A percentile compares a stretch with the other conserved stretches of the same genome.
phyloP scores from a whole-genome alignment of 2,329 filamentous ascomycete genomes.

The Cladophialophora carrionii region DNA sequence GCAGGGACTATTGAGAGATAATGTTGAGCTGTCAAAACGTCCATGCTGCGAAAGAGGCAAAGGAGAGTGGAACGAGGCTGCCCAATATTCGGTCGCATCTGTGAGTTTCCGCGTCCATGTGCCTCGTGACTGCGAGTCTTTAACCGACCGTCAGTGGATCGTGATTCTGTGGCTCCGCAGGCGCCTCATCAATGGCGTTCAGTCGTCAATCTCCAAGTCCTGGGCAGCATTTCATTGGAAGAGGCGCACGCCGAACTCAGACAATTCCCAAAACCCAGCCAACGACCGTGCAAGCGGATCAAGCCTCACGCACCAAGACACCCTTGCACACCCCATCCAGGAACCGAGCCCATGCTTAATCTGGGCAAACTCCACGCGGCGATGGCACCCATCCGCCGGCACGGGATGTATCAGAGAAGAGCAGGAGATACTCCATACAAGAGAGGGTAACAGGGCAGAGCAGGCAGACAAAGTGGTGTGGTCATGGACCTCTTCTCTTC shows the following conservation, averaged over 20 bases:
- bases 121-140: neutral
- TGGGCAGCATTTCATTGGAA: slow-evolving; percentile 8
- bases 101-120: neutral
- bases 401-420: neutral
- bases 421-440: neutral
- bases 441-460: neutral
- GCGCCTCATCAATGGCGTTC: neutral
- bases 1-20: neutral
- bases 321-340: slow-evolving; percentile 12
- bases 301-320: slow-evolving; percentile 10
- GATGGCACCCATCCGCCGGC: slow-evolving; percentile 2
- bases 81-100: neutral
- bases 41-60: neutral
- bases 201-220: slow-evolving; percentile 11
- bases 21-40: neutral
- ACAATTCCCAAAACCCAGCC: slow-evolving; percentile 35
- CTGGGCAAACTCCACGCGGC: slow-evolving; percentile 1
- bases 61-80: neutral
- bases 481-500: neutral
- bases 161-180: neutral
- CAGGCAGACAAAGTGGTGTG: neutral
- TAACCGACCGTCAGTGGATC: too few relatives aligned
- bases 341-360: slow-evolving; percentile 14
- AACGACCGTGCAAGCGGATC: slow-evolving; percentile 20
- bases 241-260: slow-evolving; percentile 18